Base-by-base conservation (phyloP, 305 asterid genomes). In the Fraxinus albicans region DNA sequence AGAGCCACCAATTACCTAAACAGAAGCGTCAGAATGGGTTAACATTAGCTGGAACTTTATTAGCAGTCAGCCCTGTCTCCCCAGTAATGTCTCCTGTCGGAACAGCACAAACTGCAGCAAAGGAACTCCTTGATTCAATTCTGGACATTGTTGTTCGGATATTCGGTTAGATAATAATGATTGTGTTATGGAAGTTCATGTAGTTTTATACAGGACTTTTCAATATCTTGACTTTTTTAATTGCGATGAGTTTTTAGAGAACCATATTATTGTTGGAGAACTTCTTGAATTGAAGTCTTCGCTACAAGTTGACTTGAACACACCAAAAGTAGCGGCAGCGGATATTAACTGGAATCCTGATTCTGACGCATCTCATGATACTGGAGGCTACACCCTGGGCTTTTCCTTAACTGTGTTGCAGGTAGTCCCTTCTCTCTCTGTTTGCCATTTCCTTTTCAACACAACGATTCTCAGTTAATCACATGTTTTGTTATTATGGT, bases 221-320 rank as follows among this genome's bases (percentile, higher is more conserved):
- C 63, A 23, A 36, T 72, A 13, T 38, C 60, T 80, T 78, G 82
- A 63, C 76, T 73, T 77, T 80, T 86, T 72, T 85, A 79, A 35
- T 44, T 84, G 78, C 81, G 25, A 77, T 80, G 34, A 58, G 80
- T 80, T 75, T 90, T 75, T 89, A 95, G 99, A 97, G 94, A 97
- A 97, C 90, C 99, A 97, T 94, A 97, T 97, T 80, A 90, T 94
- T 90, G 99, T 94, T 78, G 99, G 99, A 87, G 98, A 97, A 84
- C 95, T 97, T 85, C 97, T 97, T 55, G 99, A 97, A 89, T 90
- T 94, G 83, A 97, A 97, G 89, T 89, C 98, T 78, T 88, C 92
- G 10, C 99, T 91, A 81, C 97, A 97, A 90, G 90, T 80, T 84
- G 87, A 90, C 92, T 85, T 95, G 92, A 92, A 92, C 88, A 95